Evolutionary conservation across 2,329 filamentous ascomycete species (phyloP), one percentile per base, ranked within the genome.

Genomic region (Penicillium brasilianum): DNA sequence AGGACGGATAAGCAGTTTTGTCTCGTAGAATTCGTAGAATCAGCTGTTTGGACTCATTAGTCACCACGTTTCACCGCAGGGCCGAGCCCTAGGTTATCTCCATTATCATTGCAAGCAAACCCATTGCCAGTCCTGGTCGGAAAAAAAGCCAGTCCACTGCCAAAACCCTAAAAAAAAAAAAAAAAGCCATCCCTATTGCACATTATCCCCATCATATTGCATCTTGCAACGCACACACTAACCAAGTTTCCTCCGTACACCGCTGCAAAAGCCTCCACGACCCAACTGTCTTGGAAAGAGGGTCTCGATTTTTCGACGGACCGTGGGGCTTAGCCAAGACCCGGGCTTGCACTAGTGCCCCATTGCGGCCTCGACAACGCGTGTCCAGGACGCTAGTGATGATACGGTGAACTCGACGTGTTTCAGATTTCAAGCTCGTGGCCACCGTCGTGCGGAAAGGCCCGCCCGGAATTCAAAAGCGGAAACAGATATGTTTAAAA

Each of bases 341-440:
- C 50, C 55, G 55, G 65, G 61, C 37, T 60, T 32, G 32, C 50
- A 61, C 65, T 69, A 69, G 67, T 58, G 63, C 25, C 53, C 25
- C 52, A 48, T 39, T 44, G 32, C 51, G 51, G 64, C 59, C 60
- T 69, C 63, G 59, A 65, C 62, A 69, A 69, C 67, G 67, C 66
- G 67, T 69, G 67, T 25, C 39, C 30, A 62, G 59, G 50, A 62
- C 62, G 58, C 58, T 60, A 50, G 57, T 54, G 43, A 25, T 50
- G 46, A 57, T 58, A 61, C 53, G 39, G 61, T 57, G 16, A 55
- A 34, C 22, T 41, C 25, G 34, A 25, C 36, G 20, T 41, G 57
- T 57, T 57, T 57, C 44, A 57, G 59, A 46, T 55, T 55, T 46
- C 53, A 48, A 55, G 39, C 41, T 36, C 8, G 30, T 60, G 52